Evolutionary conservation across 768 basidiomycete genomes (phyloP).

Genomic region (Rhodotorula graminis): DNA sequence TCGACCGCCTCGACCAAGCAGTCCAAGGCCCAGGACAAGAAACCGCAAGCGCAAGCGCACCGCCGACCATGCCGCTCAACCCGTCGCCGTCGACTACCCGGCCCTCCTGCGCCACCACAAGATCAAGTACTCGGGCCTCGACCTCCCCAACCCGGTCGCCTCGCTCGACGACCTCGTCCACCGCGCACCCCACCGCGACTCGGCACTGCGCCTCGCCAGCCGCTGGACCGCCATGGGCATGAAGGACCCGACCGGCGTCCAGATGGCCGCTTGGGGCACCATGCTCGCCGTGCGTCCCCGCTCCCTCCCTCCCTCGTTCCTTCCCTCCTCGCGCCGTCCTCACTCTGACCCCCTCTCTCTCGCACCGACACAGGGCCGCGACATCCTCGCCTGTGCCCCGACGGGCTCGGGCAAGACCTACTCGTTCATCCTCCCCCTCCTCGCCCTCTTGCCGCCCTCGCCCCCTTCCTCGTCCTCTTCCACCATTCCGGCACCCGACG

Average conservation of each 20-base stretch:
- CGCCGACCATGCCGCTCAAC: not conserved
- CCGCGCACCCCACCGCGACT: not conserved
- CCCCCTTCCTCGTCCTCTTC: constrained; percentile 56
- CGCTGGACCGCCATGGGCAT: constrained; percentile 64
- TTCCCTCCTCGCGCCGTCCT: too few species aligned
- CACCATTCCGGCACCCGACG: too few species aligned
- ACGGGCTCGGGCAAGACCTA: constrained; percentile 97
- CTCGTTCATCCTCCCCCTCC: constrained; percentile 78
- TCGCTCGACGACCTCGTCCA: constrained; percentile 50
- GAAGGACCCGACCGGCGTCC: constrained; percentile 69
- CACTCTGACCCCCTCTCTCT: not conserved
- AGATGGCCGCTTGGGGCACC: constrained; percentile 72
- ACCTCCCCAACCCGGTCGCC: constrained; percentile 60
- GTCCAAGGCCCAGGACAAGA: constrained; percentile 37
- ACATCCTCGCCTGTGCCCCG: constrained; percentile 89
- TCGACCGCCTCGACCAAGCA: constrained; percentile 40
- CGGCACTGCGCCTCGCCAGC: not conserved
- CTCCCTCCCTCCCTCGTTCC: too few species aligned
- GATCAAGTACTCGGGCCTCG: constrained; percentile 68
- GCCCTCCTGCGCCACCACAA: constrained; percentile 54
- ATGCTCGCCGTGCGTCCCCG: constrained; percentile 61
- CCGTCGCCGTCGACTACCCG: constrained; percentile 17
- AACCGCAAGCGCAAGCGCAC: constrained; percentile 37
- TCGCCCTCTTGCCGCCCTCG: constrained; percentile 57
- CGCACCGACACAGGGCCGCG: constrained; percentile 56